A percentile compares a stretch with the other conserved stretches of the same genome.
Evolutionary conservation across 495 filamentous ascomycete genomes (phyloP).

Genomic region (Tuber borchii): DNA sequence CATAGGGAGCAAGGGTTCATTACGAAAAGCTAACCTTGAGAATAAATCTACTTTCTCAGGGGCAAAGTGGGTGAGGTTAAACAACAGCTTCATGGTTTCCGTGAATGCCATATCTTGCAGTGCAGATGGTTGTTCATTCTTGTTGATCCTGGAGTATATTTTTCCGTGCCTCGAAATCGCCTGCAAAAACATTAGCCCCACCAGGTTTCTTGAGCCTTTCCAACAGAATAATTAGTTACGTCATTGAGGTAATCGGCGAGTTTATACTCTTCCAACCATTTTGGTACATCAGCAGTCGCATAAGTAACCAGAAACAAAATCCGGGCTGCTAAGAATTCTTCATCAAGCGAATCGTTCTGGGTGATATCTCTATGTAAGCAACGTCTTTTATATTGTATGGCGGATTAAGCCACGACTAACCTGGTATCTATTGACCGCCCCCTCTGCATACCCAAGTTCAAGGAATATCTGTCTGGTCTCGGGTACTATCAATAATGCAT

Average conservation of each 20-base stretch:
- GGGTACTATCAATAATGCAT: conserved; percentile 66
- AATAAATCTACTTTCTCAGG: conserved; percentile 44
- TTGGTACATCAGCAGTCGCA: conserved; percentile 61
- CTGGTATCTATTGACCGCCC: conserved; percentile 65
- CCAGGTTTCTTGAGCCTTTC: neutral
- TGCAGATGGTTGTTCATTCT: conserved; percentile 46
- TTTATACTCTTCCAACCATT: conserved; percentile 61
- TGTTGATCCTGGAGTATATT: conserved; percentile 48
- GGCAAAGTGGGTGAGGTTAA: conserved; percentile 73
- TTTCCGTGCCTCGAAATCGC: conserved; percentile 65
- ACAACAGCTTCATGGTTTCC: conserved; percentile 81
- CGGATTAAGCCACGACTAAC: conserved; percentile 39
- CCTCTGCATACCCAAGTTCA: conserved; percentile 65
- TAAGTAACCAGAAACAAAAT: conserved; percentile 86
- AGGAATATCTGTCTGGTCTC: conserved; percentile 73
- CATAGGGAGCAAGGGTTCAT: neutral
- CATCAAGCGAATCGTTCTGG: conserved; percentile 65
- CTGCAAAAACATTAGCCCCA: conserved; percentile 42
- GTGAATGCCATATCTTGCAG: conserved; percentile 73
- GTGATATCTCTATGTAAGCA: conserved; percentile 19
- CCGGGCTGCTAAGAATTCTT: conserved; percentile 79
- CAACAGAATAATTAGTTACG: conserved; percentile 42
- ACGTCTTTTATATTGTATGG: neutral
- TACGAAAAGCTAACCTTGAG: neutral
- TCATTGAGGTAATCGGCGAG: conserved; percentile 63